Percentiles rank a stretch among this genome's conserved stretches.
Conservation (phyloP, 345 rosid genomes). For the Lumnitzera littorea region DNA sequence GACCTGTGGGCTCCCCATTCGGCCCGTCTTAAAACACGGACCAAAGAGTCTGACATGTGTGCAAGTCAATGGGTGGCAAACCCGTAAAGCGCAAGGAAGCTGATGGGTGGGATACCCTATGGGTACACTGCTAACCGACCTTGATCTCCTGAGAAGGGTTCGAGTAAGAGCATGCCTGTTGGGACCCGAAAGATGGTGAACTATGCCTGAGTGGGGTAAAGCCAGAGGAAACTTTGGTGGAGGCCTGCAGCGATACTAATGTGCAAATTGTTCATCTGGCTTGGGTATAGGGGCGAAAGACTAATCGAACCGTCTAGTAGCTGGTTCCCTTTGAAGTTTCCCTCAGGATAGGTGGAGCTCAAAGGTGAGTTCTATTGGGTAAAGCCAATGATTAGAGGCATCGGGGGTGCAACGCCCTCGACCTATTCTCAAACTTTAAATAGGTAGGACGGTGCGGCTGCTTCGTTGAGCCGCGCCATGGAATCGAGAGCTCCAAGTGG, state of each 20-base stretch:
- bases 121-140: too few relatives aligned
- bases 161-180: too few relatives aligned
- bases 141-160: too few relatives aligned
- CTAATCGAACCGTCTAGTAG: slow-evolving; percentile 57
- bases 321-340: slow-evolving; percentile 52
- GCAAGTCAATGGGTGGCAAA: slow-evolving; percentile 26
- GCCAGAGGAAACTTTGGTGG: too few relatives aligned
- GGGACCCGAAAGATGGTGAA: too few relatives aligned
- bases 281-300: slow-evolving; percentile 61
- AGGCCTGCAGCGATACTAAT: slow-evolving; percentile 32
- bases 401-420: slow-evolving; percentile 10
- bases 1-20: slow-evolving; percentile 26
- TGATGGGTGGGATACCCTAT: too few relatives aligned
- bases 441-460: slow-evolving; percentile 11
- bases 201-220: too few relatives aligned
- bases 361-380: slow-evolving; percentile 17
- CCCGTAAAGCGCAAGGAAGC: too few relatives aligned
- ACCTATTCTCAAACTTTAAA: slow-evolving; percentile 10
- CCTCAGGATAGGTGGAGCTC: slow-evolving; percentile 38
- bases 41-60: slow-evolving; percentile 40
- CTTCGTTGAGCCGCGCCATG: slow-evolving; percentile 5
- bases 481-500: slow-evolving; percentile 11
- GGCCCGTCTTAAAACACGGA: slow-evolving; percentile 43
- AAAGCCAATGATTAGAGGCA: too few relatives aligned
- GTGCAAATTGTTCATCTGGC: slow-evolving; percentile 48